Conservation (phyloP, 345 rosid species). For the Aurinia saxatilis region DNA sequence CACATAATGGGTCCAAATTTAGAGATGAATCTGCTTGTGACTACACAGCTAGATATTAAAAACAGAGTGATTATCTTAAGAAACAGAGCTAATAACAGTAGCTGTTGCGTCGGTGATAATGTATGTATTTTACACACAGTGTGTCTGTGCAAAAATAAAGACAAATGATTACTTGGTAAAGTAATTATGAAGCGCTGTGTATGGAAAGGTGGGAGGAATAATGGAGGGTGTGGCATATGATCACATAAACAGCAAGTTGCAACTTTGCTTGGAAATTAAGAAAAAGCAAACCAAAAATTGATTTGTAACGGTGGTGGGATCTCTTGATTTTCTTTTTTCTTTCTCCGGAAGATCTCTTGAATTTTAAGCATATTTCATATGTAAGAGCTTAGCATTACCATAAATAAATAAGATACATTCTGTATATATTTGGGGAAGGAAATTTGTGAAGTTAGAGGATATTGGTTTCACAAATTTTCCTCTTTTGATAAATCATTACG, state of each 20-base stretch:
- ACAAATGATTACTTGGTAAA: constrained; percentile 9
- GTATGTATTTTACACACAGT: background rate
- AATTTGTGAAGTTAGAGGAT: too few relatives aligned
- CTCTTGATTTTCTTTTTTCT: too few relatives aligned
- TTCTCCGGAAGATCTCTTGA: constrained; percentile 14
- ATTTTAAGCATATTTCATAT: background rate
- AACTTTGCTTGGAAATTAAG: constrained; percentile 28
- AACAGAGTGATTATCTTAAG: background rate
- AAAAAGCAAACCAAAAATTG: constrained; percentile 17
- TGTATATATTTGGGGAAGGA: too few relatives aligned
- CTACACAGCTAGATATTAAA: too few relatives aligned
- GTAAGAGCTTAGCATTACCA: background rate
- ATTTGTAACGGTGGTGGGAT: constrained; percentile 27
- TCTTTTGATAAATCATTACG: too few relatives aligned
- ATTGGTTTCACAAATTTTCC: too few relatives aligned
- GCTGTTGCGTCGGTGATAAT: background rate
- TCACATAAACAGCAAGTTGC: constrained; percentile 29
- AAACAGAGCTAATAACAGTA: background rate
- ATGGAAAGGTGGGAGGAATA: constrained; percentile 17
- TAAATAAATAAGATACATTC: too few relatives aligned
- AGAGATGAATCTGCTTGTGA: too few relatives aligned
- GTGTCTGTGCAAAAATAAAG: background rate
- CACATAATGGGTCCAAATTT: too few relatives aligned
- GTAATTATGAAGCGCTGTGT: constrained; percentile 20
- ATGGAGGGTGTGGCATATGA: constrained; percentile 20